A percentile compares a stretch with the other conserved stretches of the same genome.
These are phyloP conservation scores for Alternaria ethzedia DNA, from an alignment of 2,329 filamentous ascomycete species.

Conservation along the genomic window DNA sequence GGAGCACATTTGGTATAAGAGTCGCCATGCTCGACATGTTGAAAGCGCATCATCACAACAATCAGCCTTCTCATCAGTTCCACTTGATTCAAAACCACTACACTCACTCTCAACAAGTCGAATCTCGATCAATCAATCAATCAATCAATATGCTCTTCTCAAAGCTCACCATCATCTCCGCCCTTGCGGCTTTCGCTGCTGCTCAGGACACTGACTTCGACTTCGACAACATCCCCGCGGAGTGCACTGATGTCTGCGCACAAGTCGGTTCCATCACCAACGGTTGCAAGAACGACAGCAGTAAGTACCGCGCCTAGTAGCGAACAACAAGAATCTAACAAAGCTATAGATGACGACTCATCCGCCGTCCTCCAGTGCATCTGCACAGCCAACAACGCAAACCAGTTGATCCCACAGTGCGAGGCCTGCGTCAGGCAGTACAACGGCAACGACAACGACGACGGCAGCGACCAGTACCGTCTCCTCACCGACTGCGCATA, in stretches of 20 bases:
- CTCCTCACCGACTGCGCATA: not conserved
- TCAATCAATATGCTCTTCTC: slow-evolving; percentile 28
- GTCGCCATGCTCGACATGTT: not conserved
- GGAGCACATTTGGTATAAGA: slow-evolving; percentile 2
- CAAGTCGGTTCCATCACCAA: slow-evolving; percentile 29
- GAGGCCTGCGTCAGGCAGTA: slow-evolving; percentile 39
- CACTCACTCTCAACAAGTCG: not conserved
- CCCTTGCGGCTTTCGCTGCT: slow-evolving; percentile 26
- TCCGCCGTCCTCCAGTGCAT: slow-evolving; percentile 35
- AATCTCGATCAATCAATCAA: not conserved
- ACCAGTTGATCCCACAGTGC: slow-evolving; percentile 34
- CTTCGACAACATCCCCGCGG: slow-evolving; percentile 36
- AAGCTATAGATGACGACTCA: slow-evolving; percentile 23
- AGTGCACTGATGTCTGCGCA: slow-evolving; percentile 38
- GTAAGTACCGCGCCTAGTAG: slow-evolving; percentile 6
- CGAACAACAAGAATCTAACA: not conserved
- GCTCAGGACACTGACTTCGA: slow-evolving; percentile 33
- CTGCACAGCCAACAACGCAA: slow-evolving; percentile 34
- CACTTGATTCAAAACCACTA: not conserved
- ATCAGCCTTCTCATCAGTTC: not conserved
- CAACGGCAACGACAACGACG: slow-evolving; percentile 26
- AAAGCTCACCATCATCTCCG: slow-evolving; percentile 32
- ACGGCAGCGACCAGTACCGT: not conserved
- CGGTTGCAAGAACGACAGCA: slow-evolving; percentile 31
- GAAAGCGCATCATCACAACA: not conserved